phyloP scores from a whole-genome alignment of 192 early-diverging fungal species.

The Chytriomyces hyalinus region DNA sequence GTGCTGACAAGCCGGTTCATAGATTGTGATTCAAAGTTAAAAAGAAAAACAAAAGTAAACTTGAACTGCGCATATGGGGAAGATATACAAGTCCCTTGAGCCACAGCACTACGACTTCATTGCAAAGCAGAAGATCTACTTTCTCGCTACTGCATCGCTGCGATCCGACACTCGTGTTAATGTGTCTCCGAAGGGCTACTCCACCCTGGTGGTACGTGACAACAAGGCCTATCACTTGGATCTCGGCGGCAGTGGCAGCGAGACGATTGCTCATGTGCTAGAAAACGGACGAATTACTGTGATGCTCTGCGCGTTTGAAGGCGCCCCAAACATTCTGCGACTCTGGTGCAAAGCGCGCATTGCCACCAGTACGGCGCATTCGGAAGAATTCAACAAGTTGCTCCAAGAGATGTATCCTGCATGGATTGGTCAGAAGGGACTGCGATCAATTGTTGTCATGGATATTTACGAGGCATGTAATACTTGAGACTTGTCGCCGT shows the following conservation, averaged over 20 bases:
- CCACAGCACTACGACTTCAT: conserved; percentile 31
- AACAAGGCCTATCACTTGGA: conserved; percentile 32
- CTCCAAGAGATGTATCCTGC: conserved; percentile 52
- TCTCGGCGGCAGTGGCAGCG: conserved; percentile 49
- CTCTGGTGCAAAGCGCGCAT: conserved; percentile 57
- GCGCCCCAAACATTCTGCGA: conserved; percentile 66
- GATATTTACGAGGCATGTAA: conserved; percentile 40
- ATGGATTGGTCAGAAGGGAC: conserved; percentile 45
- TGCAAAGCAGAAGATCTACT: conserved; percentile 34
- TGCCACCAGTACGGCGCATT: conserved; percentile 37
- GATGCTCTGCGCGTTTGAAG: conserved; percentile 72
- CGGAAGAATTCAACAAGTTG: conserved; percentile 52
- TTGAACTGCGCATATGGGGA: conserved; percentile 14
- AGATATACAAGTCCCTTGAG: conserved; percentile 18
- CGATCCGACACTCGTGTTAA: conserved; percentile 13
- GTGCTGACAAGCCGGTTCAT: not conserved
- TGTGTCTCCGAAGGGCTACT: conserved; percentile 41
- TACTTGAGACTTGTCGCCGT: not conserved
- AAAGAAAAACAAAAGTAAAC: too few species aligned
- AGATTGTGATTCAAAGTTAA: too few species aligned
- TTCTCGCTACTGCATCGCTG: conserved; percentile 30
- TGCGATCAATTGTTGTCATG: conserved; percentile 61
- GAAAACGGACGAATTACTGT: conserved; percentile 70
- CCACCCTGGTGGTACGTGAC: conserved; percentile 17
- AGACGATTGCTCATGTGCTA: conserved; percentile 68